Base-by-base conservation (phyloP, 257 asterid species). In the Forsythia suspensa region DNA sequence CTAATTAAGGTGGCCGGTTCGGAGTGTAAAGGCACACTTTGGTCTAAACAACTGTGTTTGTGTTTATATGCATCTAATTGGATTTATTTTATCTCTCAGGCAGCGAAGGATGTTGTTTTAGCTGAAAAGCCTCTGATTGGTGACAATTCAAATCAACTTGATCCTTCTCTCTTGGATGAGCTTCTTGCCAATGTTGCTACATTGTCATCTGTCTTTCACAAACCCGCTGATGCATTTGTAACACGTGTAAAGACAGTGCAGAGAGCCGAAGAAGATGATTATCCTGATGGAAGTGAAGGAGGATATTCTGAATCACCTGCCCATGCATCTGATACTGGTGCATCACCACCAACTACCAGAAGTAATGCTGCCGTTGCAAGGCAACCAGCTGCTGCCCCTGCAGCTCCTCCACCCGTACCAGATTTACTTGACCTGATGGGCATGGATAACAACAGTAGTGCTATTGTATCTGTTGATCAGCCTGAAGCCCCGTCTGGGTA, bases 101-200 rank as follows among this genome's bases (percentile, higher is more conserved):
- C 99, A 71, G 98, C 99, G 63, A 96, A 96, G 88, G 98, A 96
- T 91, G 97, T 96, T 69, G 99, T 96, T 78, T 84, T 96, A 83
- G 98, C 98, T 74, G 99, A 96, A 85, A 96, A 96, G 88, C 99
- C 99, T 11, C 97, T 96, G 82, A 96, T 96, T 67, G 89, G 97
- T 82, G 99, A 96, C 77, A 98, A 94, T 88, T 94, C 98, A 7
- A 96, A 96, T 81, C 97, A 85, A 86, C 92, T 94, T 69, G 99
- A 96, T 43, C 87, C 97, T 82, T 94, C 98, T 86, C 94, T 96
- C 39, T 87, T 96, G 76, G 99, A 94, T 70, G 99, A 96, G 87
- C 99, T 96, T 78, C 94, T 96, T 81, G 94, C 95, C 83, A 96
- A 94, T 86, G 92, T 96, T 80, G 98, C 99, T 70, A 96, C 98